Conservation (phyloP, 2,329 filamentous ascomycete species). For the Aspergillus brasiliensis region DNA sequence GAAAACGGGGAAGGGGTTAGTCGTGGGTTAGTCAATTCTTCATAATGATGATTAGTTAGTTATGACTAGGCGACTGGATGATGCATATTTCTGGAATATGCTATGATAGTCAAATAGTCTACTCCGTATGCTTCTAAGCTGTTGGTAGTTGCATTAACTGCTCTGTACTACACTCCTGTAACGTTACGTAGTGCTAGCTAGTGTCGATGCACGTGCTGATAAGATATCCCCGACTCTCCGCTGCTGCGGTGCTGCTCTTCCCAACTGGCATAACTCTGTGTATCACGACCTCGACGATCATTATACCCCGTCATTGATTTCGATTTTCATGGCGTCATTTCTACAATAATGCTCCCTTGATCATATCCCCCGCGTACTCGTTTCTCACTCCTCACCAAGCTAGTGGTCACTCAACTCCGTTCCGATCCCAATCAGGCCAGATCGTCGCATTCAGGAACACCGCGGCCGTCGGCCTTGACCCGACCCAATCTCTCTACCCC, state of each 20-base stretch:
- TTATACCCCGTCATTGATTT: background rate
- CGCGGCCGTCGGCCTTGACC: background rate
- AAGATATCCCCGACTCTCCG: slow-evolving; percentile 11
- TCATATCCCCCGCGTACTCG: background rate
- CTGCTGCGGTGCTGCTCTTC: slow-evolving; percentile 5
- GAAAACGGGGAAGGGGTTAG: background rate
- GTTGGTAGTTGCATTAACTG: too few relatives aligned
- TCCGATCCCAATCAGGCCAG: slow-evolving; percentile 10
- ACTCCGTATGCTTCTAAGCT: too few relatives aligned
- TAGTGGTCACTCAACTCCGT: background rate
- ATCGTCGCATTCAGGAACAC: slow-evolving; percentile 7
- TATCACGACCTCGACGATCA: background rate
- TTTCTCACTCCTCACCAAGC: too few relatives aligned
- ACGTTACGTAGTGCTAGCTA: too few relatives aligned
- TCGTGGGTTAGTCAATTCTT: background rate
- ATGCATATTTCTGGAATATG: background rate
- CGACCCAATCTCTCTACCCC: background rate
- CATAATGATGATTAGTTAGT: background rate
- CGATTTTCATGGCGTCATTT: too few relatives aligned
- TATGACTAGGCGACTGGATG: background rate
- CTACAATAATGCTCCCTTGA: background rate
- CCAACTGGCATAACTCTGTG: slow-evolving; percentile 15
- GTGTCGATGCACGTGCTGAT: slow-evolving; percentile 19
- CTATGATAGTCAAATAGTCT: too few relatives aligned
- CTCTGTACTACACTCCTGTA: background rate